phyloP scores from a whole-genome alignment of 805 yeast genomes.

The Ogataea kodamae region DNA sequence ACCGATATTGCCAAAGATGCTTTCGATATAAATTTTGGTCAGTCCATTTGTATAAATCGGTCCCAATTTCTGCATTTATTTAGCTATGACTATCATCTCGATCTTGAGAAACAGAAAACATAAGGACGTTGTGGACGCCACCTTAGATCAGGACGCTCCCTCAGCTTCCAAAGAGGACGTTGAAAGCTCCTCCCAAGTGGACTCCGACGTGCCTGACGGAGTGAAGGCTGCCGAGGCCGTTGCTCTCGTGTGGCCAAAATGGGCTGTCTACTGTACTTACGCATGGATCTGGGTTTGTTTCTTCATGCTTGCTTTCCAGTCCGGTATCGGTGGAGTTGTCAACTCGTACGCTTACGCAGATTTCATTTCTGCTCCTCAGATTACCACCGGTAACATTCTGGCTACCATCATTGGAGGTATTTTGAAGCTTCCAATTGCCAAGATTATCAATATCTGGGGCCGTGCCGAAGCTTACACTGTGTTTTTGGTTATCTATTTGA shows the following conservation, averaged over 20 bases:
- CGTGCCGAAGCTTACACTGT: slow-evolving; percentile 31
- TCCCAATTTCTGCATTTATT: too few relatives aligned
- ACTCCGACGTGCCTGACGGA: slow-evolving; percentile 27
- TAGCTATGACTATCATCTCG: too few relatives aligned
- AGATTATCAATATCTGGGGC: slow-evolving; percentile 28
- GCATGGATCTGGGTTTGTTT: slow-evolving; percentile 34
- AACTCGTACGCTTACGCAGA: slow-evolving; percentile 23
- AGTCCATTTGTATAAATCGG: too few relatives aligned
- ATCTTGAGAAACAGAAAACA: too few relatives aligned
- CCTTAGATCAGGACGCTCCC: too few relatives aligned
- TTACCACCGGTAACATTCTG: slow-evolving; percentile 30
- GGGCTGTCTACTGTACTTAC: slow-evolving; percentile 27
- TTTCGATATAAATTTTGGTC: too few relatives aligned
- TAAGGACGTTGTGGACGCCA: too few relatives aligned
- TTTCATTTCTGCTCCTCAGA: slow-evolving; percentile 30
- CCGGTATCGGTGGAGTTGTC: slow-evolving; percentile 25
- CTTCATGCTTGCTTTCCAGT: slow-evolving; percentile 34
- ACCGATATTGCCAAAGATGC: too few relatives aligned
- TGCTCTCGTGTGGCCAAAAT: slow-evolving; percentile 31
- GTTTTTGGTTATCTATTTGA: slow-evolving; percentile 19
- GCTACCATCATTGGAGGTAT: slow-evolving; percentile 34
- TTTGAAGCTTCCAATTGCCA: slow-evolving; percentile 31
- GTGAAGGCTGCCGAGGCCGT: slow-evolving; percentile 32
- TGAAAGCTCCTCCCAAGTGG: too few relatives aligned
- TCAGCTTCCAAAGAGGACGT: too few relatives aligned